phyloP scores from a whole-genome alignment of 352 stramenopile species.

The Phytophthora pistaciae region DNA sequence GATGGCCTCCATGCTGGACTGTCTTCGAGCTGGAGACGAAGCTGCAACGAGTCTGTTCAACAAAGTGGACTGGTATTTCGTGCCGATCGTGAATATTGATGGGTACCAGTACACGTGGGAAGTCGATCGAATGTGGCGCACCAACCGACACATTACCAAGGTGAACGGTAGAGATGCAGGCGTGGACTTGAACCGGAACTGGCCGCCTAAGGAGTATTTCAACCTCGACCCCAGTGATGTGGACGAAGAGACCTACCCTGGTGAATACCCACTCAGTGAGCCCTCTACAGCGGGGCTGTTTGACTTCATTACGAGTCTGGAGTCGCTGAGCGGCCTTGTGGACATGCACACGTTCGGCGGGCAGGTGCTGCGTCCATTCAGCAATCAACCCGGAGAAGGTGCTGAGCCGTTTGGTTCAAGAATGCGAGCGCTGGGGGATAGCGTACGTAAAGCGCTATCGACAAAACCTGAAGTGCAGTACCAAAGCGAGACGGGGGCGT shows the following conservation, averaged over 20 bases:
- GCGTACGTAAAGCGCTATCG: constrained; percentile 59
- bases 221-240: constrained; percentile 50
- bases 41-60: constrained; percentile 37
- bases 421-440: constrained; percentile 55
- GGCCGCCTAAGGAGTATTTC: constrained; percentile 66
- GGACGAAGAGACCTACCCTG: constrained; percentile 66
- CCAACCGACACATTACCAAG: constrained; percentile 54
- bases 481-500: constrained; percentile 56
- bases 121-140: constrained; percentile 70
- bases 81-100: constrained; percentile 83
- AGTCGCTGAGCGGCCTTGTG: constrained; percentile 56
- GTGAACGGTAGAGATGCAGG: constrained; percentile 45
- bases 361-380: constrained; percentile 75
- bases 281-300: constrained; percentile 56
- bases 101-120: constrained; percentile 83
- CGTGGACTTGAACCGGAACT: constrained; percentile 85
- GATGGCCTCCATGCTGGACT: constrained; percentile 52
- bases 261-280: constrained; percentile 66
- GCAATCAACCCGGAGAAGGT: constrained; percentile 46
- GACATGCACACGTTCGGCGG: constrained; percentile 75
- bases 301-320: constrained; percentile 60
- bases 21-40: constrained; percentile 36
- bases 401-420: constrained; percentile 60
- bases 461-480: constrained; percentile 50
- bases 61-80: constrained; percentile 80